Evolutionary conservation across 352 stramenopile genomes (phyloP), one percentile per base, ranked within the genome.

Genomic region (Pythium biforme): DNA sequence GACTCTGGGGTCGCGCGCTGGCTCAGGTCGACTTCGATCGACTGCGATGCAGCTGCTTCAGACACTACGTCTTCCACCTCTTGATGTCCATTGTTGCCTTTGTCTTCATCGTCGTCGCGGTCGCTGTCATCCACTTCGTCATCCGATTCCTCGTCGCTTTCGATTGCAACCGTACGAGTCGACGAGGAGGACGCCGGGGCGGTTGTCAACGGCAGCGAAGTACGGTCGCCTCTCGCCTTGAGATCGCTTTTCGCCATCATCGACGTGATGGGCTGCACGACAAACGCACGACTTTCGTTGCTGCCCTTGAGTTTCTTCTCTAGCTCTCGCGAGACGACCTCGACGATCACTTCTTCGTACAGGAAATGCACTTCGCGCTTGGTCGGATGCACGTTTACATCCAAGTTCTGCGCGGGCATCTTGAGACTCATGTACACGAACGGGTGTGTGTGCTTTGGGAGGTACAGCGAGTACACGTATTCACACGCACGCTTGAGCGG

Each of bases 311-410:
- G 64, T 55, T 83, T 74, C 49, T 79, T 81, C 46, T 95, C 80
- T 33, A 90, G 79, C n/a, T 94, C 77, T 39, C 86, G 75, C n/a
- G 70, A 79, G 7, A 94, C 79, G 5, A 83, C 75, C 33, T 92
- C 76, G 56, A 97, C 85, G 37, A 99, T 84, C 57, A 94, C 79
- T 79, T 99, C 94, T 71, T 99, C 90, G 72, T 98, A 88, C 23
- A 99, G 74, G 46, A 99, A 97, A 45, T 97, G 87, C 0, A 99
- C 96, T 66, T 99, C 97, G 74, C 85, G 77, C 79, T 99, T 99
- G 17, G 96, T 99, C 15, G 98, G 98, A 72, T 99, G 97, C 3
- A 99, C 95, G 70, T 99, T 99, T 22, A 99, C 98, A 76, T 99
- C 98, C 3, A 99, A 76, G 64, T 98, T 93, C 25, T 79, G 72